Conservation (phyloP, 352 stramenopile genomes). For the Saprolegnia diclina region DNA sequence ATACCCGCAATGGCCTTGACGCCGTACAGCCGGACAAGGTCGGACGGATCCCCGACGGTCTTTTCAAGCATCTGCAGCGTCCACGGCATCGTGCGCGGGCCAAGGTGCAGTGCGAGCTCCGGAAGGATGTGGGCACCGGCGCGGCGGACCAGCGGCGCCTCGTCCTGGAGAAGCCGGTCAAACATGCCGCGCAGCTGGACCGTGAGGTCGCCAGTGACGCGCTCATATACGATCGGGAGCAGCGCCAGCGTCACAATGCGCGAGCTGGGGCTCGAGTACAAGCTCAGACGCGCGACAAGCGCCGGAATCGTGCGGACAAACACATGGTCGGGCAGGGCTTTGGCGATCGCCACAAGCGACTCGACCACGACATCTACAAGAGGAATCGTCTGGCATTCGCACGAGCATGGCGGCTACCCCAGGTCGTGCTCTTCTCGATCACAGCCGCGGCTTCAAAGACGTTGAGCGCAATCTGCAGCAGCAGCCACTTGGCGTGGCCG, state of each 20-base stretch:
- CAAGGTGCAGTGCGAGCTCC: slow-evolving; percentile 53
- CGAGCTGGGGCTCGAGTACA: slow-evolving; percentile 77
- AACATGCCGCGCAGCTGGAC: slow-evolving; percentile 84
- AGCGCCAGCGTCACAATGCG: slow-evolving; percentile 77
- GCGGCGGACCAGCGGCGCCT: slow-evolving; percentile 78
- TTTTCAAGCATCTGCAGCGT: slow-evolving; percentile 76
- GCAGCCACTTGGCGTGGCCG: slow-evolving; percentile 42
- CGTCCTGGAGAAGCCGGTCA: slow-evolving; percentile 80
- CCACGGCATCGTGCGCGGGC: slow-evolving; percentile 51
- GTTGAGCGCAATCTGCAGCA: slow-evolving; percentile 70
- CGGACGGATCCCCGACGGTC: slow-evolving; percentile 46
- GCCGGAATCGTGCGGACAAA: slow-evolving; percentile 61
- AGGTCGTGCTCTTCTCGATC: slow-evolving; percentile 86
- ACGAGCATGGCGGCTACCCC: slow-evolving; percentile 29
- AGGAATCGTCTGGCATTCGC: background rate
- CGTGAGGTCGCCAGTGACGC: slow-evolving; percentile 56
- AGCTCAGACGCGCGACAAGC: slow-evolving; percentile 74
- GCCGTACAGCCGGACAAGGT: slow-evolving; percentile 22
- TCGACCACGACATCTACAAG: slow-evolving; percentile 74
- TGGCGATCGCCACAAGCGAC: slow-evolving; percentile 64
- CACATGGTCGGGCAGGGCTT: slow-evolving; percentile 52
- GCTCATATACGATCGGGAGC: slow-evolving; percentile 68
- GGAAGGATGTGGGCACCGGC: slow-evolving; percentile 80
- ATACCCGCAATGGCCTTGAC: slow-evolving; percentile 16
- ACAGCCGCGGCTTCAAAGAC: slow-evolving; percentile 82